Percentiles rank a stretch among this genome's conserved stretches.
phyloP scores from a whole-genome alignment of 306 rosid genomes.

The Inga leiocalycina region DNA sequence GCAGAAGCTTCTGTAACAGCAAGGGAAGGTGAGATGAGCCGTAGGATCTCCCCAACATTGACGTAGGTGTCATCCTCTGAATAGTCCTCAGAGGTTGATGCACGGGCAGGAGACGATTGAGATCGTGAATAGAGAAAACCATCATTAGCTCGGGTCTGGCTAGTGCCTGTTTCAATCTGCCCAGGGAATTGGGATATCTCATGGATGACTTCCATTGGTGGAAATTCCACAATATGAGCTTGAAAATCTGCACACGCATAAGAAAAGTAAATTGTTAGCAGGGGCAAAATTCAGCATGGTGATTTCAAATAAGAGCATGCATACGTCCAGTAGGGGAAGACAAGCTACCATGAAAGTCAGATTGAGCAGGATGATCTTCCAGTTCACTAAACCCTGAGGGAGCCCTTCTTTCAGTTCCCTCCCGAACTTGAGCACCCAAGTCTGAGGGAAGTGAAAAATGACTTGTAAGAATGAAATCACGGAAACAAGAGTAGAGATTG shows the following conservation, averaged over 20 bases:
- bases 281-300: not conserved
- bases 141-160: not conserved
- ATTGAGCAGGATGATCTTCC: not conserved
- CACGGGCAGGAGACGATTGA: not conserved
- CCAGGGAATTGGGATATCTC: not conserved
- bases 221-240: not conserved
- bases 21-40: not conserved
- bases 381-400: not conserved
- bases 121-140: not conserved
- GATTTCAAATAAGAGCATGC: not conserved
- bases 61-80: not conserved
- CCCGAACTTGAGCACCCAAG: not conserved
- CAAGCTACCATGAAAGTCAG: not conserved
- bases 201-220: not conserved
- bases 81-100: not conserved
- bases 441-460: not conserved
- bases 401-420: not conserved
- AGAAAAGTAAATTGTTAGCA: not conserved
- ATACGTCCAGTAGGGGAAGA: not conserved
- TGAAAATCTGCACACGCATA: not conserved
- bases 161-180: not conserved
- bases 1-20: not conserved
- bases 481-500: not conserved
- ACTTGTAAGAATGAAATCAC: not conserved
- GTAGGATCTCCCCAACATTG: not conserved